phyloP scores from a whole-genome alignment of 2,329 filamentous ascomycete species.

The Aspergillus oerlinghausenensis region DNA sequence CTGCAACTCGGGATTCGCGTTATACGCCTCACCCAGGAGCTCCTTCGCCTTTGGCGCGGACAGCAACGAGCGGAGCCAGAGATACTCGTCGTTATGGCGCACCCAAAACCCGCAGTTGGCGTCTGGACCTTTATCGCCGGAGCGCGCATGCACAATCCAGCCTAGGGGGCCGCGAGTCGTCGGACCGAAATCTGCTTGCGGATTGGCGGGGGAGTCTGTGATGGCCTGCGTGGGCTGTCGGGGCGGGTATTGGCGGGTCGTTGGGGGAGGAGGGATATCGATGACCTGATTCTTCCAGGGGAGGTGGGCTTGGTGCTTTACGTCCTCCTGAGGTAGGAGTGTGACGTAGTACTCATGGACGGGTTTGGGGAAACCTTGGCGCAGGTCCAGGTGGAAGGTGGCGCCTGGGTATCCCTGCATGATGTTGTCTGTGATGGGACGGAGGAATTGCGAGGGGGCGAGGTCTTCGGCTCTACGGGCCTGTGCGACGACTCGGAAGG shows the following conservation, averaged over 20 bases:
- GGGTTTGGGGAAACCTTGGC: constrained; percentile 32
- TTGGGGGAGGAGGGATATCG: constrained; percentile 14
- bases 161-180: constrained; percentile 25
- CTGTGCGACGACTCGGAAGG: constrained; percentile 44
- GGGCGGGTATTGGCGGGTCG: constrained; percentile 12
- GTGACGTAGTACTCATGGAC: constrained; percentile 30
- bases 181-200: constrained; percentile 17
- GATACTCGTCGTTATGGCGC: constrained; percentile 38
- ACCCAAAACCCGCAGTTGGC: constrained; percentile 47
- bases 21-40: constrained; percentile 23
- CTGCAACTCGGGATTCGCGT: constrained; percentile 6
- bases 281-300: constrained; percentile 16
- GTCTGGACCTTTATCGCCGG: constrained; percentile 44
- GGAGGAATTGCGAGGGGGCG: constrained; percentile 30
- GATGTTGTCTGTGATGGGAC: constrained; percentile 35
- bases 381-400: constrained; percentile 32
- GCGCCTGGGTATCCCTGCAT: constrained; percentile 39
- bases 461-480: constrained; percentile 37
- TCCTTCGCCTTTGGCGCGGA: constrained; percentile 14
- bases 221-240: constrained; percentile 15
- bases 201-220: constrained; percentile 4
- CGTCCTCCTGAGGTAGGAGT: constrained; percentile 21
- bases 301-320: constrained; percentile 26
- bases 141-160: constrained; percentile 33
- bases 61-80: constrained; percentile 35